Conservation (phyloP, 768 basidiomycete species). For the Collybiopsis luxurians region DNA sequence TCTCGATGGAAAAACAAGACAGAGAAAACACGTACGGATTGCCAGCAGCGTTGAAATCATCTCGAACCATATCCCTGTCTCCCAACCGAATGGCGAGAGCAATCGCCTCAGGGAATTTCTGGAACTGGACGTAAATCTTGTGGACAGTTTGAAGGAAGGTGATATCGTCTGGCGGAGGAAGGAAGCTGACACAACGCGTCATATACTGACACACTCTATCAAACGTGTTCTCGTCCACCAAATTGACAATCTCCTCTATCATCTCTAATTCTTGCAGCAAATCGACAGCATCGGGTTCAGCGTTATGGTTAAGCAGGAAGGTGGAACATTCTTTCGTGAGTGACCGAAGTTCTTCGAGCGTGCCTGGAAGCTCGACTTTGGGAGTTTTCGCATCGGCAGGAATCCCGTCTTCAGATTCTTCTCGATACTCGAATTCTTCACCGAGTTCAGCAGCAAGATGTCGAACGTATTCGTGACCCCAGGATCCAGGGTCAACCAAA, state of each 20-base stretch:
- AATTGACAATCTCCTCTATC: conserved; percentile 68
- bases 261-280: conserved; percentile 92
- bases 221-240: conserved; percentile 88
- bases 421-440: conserved; percentile 82
- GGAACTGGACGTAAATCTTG: conserved; percentile 81
- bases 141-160: conserved; percentile 88
- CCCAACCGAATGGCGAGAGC: conserved; percentile 82
- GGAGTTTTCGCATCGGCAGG: conserved; percentile 25
- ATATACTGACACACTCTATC: conserved; percentile 93
- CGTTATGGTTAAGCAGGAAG: conserved; percentile 91
- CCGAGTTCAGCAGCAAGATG: conserved; percentile 96
- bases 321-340: conserved; percentile 83
- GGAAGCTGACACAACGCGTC: conserved; percentile 88
- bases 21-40: conserved; percentile 63
- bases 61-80: conserved; percentile 73
- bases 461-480: conserved; percentile 99
- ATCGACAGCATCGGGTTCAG: conserved; percentile 98
- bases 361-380: conserved; percentile 41
- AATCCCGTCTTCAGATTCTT: conserved; percentile 40
- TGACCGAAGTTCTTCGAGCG: conserved; percentile 69
- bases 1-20: background rate
- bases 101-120: conserved; percentile 89
- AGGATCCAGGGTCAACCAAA: conserved; percentile 86
- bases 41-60: conserved; percentile 86
- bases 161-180: conserved; percentile 91